phyloP scores from a whole-genome alignment of 2,329 filamentous ascomycete genomes.

The Rutstroemia sp. region DNA sequence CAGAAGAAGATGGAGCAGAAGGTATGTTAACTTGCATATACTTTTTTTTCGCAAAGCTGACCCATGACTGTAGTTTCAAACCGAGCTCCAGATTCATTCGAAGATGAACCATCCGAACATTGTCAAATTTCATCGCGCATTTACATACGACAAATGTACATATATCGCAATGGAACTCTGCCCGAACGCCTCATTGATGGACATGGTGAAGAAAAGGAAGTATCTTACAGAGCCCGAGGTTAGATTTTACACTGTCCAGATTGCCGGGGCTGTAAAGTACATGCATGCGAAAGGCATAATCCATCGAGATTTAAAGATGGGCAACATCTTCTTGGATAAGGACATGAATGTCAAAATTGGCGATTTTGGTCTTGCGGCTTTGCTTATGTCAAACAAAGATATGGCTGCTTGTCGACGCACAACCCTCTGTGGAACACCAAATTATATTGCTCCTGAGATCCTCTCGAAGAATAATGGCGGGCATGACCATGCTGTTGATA shows the following conservation, averaged over 20 bases:
- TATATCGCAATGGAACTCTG: constrained; percentile 94
- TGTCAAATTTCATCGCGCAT: constrained; percentile 90
- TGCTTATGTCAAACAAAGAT: constrained; percentile 86
- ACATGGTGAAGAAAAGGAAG: constrained; percentile 90
- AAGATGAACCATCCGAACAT: constrained; percentile 96
- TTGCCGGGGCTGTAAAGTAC: constrained; percentile 95
- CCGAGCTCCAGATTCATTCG: constrained; percentile 93
- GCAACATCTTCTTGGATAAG: constrained; percentile 90
- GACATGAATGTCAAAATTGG: constrained; percentile 98
- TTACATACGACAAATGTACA: constrained; percentile 80
- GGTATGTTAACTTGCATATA: constrained; percentile 37
- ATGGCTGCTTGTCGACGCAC: constrained; percentile 75
- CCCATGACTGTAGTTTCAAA: constrained; percentile 49
- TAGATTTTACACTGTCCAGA: constrained; percentile 86
- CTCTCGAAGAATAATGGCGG: constrained; percentile 89
- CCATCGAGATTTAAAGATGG: constrained; percentile 94
- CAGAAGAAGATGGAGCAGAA: constrained; percentile 73
- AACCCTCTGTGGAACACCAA: constrained; percentile 93
- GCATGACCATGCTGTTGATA: constrained; percentile 95
- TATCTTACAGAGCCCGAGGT: constrained; percentile 91
- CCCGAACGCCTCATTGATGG: constrained; percentile 92
- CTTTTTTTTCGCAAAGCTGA: constrained; percentile 6
- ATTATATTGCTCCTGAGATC: constrained; percentile 97
- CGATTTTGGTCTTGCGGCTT: constrained; percentile 89
- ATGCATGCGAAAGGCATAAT: constrained; percentile 95